These are phyloP conservation scores for Botryotinia narcissicola DNA, from an alignment of 2,329 filamentous ascomycete species.

Conservation along the genomic window DNA sequence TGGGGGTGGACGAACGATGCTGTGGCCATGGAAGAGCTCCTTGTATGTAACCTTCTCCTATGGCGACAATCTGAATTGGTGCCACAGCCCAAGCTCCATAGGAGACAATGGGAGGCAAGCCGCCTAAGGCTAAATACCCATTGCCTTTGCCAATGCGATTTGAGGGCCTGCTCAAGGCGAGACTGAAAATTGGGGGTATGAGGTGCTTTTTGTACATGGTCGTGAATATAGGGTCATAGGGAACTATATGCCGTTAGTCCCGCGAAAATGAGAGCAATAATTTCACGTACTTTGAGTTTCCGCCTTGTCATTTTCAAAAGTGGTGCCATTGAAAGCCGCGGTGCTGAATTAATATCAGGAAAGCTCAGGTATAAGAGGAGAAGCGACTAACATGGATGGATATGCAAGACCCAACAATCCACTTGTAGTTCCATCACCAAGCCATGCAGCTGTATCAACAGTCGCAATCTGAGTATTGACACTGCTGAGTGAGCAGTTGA, in stretches of 20 bases:
- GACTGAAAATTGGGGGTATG: slow-evolving; percentile 47
- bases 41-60: slow-evolving; percentile 13
- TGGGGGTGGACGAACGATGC: neutral
- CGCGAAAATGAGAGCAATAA: neutral
- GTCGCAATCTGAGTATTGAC: slow-evolving; percentile 46
- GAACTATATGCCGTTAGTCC: slow-evolving; percentile 16
- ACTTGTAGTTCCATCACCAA: slow-evolving; percentile 46
- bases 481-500: neutral
- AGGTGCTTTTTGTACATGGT: slow-evolving; percentile 47
- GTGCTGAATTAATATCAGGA: slow-evolving; percentile 4
- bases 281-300: slow-evolving; percentile 1
- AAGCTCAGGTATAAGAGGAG: neutral
- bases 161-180: slow-evolving; percentile 41
- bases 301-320: slow-evolving; percentile 13
- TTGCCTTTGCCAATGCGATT: slow-evolving; percentile 37
- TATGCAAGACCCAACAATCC: slow-evolving; percentile 53
- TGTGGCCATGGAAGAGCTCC: slow-evolving; percentile 18
- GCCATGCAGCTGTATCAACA: slow-evolving; percentile 44
- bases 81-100: slow-evolving; percentile 18
- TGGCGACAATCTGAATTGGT: slow-evolving; percentile 23
- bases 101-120: slow-evolving; percentile 45
- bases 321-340: slow-evolving; percentile 19
- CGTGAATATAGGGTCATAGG: slow-evolving; percentile 51
- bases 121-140: slow-evolving; percentile 50
- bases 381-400: slow-evolving; percentile 40